phyloP scores from a whole-genome alignment of 2,329 filamentous ascomycete species.

The Exophiala spinifera region DNA sequence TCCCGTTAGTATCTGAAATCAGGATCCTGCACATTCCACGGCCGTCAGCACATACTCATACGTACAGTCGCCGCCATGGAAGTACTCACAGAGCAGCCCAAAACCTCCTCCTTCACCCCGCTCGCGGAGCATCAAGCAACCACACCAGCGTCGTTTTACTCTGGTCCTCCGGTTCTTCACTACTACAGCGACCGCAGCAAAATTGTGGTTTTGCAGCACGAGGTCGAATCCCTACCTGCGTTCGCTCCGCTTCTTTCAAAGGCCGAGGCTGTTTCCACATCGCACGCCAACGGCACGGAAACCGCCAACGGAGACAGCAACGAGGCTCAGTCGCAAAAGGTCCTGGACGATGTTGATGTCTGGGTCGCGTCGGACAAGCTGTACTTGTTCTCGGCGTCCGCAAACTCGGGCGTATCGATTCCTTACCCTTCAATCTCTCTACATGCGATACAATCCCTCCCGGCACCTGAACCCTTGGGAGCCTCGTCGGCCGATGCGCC shows the following conservation, averaged over 20 bases:
- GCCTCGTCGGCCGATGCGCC: background rate
- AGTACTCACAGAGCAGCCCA: constrained; percentile 38
- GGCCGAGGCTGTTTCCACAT: constrained; percentile 1
- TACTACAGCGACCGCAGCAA: constrained; percentile 46
- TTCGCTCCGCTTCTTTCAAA: constrained; percentile 30
- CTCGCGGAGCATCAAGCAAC: constrained; percentile 47
- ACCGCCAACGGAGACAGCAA: constrained; percentile 19
- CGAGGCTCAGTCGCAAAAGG: constrained; percentile 25
- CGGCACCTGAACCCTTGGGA: background rate
- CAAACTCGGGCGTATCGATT: constrained; percentile 42
- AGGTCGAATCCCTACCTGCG: constrained; percentile 36
- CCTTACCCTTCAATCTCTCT: constrained; percentile 49
- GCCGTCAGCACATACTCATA: too few species aligned
- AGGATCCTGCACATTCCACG: too few species aligned
- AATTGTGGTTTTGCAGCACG: constrained; percentile 41
- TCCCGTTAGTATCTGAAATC: too few species aligned
- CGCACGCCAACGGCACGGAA: constrained; percentile 20
- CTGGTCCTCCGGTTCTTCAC: constrained; percentile 46
- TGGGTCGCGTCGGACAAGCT: constrained; percentile 51
- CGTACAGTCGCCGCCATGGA: constrained; percentile 42
- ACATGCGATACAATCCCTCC: constrained; percentile 47
- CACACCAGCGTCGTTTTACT: constrained; percentile 48
- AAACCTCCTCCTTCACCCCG: constrained; percentile 41
- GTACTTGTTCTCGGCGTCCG: constrained; percentile 39
- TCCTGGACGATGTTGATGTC: constrained; percentile 41